Base-by-base conservation (phyloP, 164 flowering plant species). In the Vitis rupestris region DNA sequence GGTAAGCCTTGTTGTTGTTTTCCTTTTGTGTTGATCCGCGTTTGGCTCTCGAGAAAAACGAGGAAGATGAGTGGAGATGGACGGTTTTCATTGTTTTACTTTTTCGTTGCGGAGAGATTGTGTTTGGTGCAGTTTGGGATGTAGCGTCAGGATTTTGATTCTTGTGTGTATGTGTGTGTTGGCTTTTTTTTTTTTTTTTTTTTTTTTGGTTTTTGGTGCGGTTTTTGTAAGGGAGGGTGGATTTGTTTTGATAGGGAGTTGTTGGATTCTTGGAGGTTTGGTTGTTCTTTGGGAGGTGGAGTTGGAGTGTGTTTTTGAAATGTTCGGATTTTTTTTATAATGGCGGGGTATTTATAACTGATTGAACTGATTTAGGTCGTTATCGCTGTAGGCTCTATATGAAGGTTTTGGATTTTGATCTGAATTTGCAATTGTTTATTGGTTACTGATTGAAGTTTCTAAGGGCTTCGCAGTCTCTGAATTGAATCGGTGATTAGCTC, bases 1-100 rank as follows among this genome's bases (percentile, higher is more conserved):
- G 82, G 76, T 79, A 70, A 63, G 17, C 15, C 5, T 47, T 3
- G 10, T 30, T 16, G 4, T 17, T 50, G n/a, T 48, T 61, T 55
- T 62, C 11, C 1, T 11, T 59, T 23, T 19, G 12, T 12, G 19
- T 13, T 59, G 8, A 9, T 50, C 23, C 19, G 51, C 27, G 17
- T 31, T 49, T 70, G 52, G 17, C 8, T 16, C 48, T 49, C 29
- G 16, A 47, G 31, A 16, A 19, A 27, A 29, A 27, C 44, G 44
- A 37, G 44, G 6, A 2, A 37, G 5, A 37, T 37, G 44, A 37
- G 44, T 37, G 44, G 44, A 37, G 44, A 37, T 37, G 44, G 44
- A 37, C 7, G 0, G 44, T 37, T 37, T 6, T 37, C 3, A 37
- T 37, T 37, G 44, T 37, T 37, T 37, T 37, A 37, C 7, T 37